These are phyloP conservation scores for Coffea eugenioides DNA, from an alignment of 257 asterid genomes.

Conservation along the genomic window DNA sequence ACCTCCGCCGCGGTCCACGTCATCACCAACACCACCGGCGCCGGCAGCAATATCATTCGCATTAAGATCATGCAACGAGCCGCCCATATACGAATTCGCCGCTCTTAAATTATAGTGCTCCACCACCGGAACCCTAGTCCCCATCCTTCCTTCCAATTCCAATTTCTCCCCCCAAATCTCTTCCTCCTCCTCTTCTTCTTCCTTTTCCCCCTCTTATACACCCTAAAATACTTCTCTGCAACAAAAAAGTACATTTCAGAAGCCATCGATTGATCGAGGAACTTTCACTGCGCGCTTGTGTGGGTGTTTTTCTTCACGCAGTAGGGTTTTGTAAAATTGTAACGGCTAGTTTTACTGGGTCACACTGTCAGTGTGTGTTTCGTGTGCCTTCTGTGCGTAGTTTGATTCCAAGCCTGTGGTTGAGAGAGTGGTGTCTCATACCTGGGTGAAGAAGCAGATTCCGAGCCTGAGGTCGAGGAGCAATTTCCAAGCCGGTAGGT, in stretches of 20 bases:
- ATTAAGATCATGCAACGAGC: constrained; percentile 78
- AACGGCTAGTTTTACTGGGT: background rate
- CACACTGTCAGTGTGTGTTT: background rate
- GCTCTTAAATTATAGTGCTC: constrained; percentile 74
- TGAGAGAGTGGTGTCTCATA: background rate
- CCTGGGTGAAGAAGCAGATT: background rate
- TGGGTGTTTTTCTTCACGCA: background rate
- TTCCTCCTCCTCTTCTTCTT: background rate
- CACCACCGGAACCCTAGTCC: constrained; percentile 65
- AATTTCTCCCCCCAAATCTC: background rate
- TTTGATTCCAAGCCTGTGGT: constrained; percentile 4
- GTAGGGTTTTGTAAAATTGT: background rate
- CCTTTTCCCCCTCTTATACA: background rate
- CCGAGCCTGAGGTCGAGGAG: constrained; percentile 6
- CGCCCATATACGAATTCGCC: constrained; percentile 68
- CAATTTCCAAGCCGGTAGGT: constrained; percentile 8
- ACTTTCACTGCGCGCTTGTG: background rate
- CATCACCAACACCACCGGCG: constrained; percentile 31
- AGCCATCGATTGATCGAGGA: background rate
- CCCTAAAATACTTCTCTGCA: background rate
- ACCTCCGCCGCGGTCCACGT: constrained; percentile 51
- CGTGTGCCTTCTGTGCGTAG: background rate
- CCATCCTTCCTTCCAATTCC: constrained; percentile 32
- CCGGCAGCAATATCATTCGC: constrained; percentile 39
- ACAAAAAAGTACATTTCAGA: constrained; percentile 1